Base-by-base conservation (phyloP, 257 asterid species). In the Nicotiana attenuata region DNA sequence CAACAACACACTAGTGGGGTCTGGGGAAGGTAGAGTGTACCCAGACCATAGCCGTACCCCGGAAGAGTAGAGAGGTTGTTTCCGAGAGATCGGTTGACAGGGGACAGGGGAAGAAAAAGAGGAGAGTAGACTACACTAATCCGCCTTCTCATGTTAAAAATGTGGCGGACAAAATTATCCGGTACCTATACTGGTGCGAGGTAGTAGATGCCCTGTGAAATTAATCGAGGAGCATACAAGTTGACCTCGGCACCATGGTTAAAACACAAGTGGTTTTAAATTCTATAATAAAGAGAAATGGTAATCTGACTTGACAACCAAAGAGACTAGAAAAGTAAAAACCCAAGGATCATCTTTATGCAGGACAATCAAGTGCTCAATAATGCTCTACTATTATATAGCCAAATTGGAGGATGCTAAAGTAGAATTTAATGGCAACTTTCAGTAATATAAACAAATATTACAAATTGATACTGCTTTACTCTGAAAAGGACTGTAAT, bases 241-340 rank as follows among this genome's bases (percentile, higher is more conserved):
- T 9, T 8, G 13, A 10, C 13, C 50, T 41, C 13, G 50, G 2
- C 11, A 41, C 50, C 50, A 41, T 41, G 50, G 50, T 8, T 41
- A 41, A 41, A 9, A 41, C 50, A 41, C 13, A 41, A 2, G 13
- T 41, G 13, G 50, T 8, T 52, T 52, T 52, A 52, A 52, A 15
- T 3, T 15, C 26, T 24, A 8, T 50, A 4, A 50, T 24, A 0
- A 7, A 50, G 45, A 50, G 63, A 75, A 50, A 75, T 75, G 63
- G 63, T 75, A 75, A 75, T 75, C 45, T 75, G 64, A 75, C 80
- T 16, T 50, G 45, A 75, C 24, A 75, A 50, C 80, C 26, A 75
- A 47, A 75, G 41, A 75, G 10, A 50, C 26, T n/a, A 75, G 45
- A 75, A 50, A 24, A 75, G 80, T 50, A 75, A 24, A 75, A 52